Evolutionary conservation across 2,329 filamentous ascomycete species (phyloP).

Genomic region (Ploettnerulaceae sp.): DNA sequence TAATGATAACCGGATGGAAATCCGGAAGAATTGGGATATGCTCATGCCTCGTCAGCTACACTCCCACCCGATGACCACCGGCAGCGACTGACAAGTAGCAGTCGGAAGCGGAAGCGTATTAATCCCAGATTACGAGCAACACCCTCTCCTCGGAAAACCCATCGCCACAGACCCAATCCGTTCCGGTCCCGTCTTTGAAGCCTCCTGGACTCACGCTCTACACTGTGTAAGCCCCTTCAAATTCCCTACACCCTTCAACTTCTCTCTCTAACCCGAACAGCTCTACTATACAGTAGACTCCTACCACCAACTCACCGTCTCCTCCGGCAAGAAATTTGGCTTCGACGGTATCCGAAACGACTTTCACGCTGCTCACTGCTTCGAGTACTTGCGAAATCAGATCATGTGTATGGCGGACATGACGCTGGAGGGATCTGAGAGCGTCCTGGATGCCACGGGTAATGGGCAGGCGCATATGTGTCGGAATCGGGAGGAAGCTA

Average conservation of each 20-base stretch:
- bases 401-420: constrained; percentile 35
- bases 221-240: constrained; percentile 27
- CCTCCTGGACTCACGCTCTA: constrained; percentile 34
- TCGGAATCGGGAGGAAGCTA: constrained; percentile 31
- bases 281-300: constrained; percentile 34
- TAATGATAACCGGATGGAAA: constrained; percentile 30
- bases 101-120: constrained; percentile 33
- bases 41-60: constrained; percentile 31
- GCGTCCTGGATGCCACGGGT: constrained; percentile 26
- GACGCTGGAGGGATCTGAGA: constrained; percentile 33
- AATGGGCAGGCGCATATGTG: constrained; percentile 34
- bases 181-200: constrained; percentile 32
- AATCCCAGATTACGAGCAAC: constrained; percentile 30
- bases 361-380: constrained; percentile 33
- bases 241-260: not conserved
- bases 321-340: constrained; percentile 28
- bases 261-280: constrained; percentile 2
- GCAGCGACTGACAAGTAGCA: no score
- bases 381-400: constrained; percentile 34
- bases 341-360: constrained; percentile 29
- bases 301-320: constrained; percentile 34
- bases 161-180: constrained; percentile 33
- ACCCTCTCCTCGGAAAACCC: constrained; percentile 34
- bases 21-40: constrained; percentile 34
- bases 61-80: not conserved